phyloP scores from a whole-genome alignment of 1,139 yeast genomes.

The Hyphopichia pseudoburtonii region DNA sequence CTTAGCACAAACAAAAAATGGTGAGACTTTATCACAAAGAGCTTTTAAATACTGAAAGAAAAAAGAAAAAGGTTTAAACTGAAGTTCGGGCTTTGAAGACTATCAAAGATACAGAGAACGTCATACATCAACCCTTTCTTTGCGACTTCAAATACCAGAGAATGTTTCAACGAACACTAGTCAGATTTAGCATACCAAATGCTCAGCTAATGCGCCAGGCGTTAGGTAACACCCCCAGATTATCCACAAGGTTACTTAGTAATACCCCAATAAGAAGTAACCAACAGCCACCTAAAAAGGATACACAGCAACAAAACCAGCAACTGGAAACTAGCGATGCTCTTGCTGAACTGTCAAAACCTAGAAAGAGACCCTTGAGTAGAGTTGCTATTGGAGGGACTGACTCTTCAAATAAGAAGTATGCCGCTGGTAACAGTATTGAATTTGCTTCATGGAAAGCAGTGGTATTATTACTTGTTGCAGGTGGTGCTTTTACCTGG shows the following conservation, averaged over 20 bases:
- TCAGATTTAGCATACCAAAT: too few relatives aligned
- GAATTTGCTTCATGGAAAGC: slow-evolving; percentile 92
- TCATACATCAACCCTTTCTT: too few relatives aligned
- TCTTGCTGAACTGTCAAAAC: too few relatives aligned
- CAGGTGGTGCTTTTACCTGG: slow-evolving; percentile 71
- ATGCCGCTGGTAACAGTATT: slow-evolving; percentile 38
- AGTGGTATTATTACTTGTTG: slow-evolving; percentile 58
- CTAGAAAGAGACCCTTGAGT: slow-evolving; percentile 43
- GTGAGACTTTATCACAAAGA: neutral
- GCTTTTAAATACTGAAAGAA: too few relatives aligned
- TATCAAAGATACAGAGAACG: too few relatives aligned
- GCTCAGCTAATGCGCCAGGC: neutral
- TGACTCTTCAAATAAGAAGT: slow-evolving; percentile 23
- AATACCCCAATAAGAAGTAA: slow-evolving; percentile 2
- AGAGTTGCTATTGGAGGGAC: slow-evolving; percentile 50
- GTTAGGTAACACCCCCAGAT: neutral
- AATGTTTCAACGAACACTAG: too few relatives aligned
- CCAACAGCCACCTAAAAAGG: slow-evolving; percentile 1
- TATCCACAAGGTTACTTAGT: slow-evolving; percentile 4
- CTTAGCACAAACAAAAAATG: neutral
- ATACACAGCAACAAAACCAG: neutral
- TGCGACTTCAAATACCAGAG: too few relatives aligned
- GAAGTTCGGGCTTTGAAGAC: too few relatives aligned
- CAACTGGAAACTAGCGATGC: too few relatives aligned
- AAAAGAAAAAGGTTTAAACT: too few relatives aligned